Base-by-base conservation (phyloP, 23 red algal genomes). In the Cyanidiococcus yangmingshanensis region DNA sequence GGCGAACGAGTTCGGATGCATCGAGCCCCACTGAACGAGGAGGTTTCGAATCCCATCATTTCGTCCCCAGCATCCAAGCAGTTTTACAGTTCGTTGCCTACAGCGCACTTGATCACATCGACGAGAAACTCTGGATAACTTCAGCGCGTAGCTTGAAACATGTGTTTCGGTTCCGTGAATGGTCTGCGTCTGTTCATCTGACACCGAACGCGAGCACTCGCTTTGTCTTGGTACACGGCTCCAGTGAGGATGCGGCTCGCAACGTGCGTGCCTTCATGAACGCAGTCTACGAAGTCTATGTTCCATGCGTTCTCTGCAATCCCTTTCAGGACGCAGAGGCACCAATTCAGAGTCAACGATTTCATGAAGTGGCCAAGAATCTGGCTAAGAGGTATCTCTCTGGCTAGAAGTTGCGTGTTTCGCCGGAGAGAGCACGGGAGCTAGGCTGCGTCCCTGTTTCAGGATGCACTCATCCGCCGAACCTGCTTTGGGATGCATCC, bases 31-130 rank as follows among this genome's bases (percentile, higher is more conserved):
- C 45, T 15, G 45, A 54, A 21, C 45, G 45, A 15, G 45, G 45
- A 54, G 45, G 21, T 21, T 54, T 54, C 45, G 45, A 54, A 21
- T 21, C 45, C 45, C 45, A 54, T 54, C 45, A 54, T 54, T 54
- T 54, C 45, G 21, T 54, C 7, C 45, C 45, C 12, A 54, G 45
- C 45, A 54, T 54, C 45, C 45, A 54, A 21, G 45, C 21, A 15
- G 12, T 54, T 21, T 30, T 71, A 7, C 63, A 71, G 63, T 71
- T 71, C 32, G 63, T 71, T 25, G 63, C 63, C n/a, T 35, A 71
- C 63, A 35, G n/a, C n/a, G 63, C 63, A 3, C 63, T 71, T 12
- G 63, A 71, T 29, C n/a, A 32, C 27, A 71, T 71, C 63, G 63
- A 71, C 16, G 63, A 25, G 63, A 71, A 71, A 32, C 27, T 27